phyloP scores from a whole-genome alignment of 306 rosid genomes.

The Inga oerstediana region DNA sequence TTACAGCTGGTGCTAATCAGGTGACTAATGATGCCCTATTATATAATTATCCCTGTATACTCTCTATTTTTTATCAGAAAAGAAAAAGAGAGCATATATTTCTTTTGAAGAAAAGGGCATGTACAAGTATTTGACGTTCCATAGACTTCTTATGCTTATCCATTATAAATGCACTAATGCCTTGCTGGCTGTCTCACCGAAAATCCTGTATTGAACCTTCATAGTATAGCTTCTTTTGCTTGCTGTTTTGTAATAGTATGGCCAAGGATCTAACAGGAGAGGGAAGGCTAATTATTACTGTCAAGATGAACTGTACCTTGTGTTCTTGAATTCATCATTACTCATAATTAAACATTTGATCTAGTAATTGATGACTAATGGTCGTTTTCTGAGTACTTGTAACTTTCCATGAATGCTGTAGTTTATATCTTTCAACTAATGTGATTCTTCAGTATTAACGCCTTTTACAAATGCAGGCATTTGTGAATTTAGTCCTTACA shows the following conservation, averaged over 20 bases:
- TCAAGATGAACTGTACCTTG: background rate
- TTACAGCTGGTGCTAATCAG: conserved; percentile 99
- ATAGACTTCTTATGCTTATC: background rate
- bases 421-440: conserved; percentile 24
- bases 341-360: background rate
- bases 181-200: background rate
- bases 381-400: background rate
- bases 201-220: conserved; percentile 11
- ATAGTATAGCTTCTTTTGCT: conserved; percentile 20
- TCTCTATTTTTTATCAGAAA: conserved; percentile 19
- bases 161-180: background rate
- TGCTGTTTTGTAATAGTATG: background rate
- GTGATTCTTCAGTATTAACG: conserved; percentile 33
- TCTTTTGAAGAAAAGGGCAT: conserved; percentile 22
- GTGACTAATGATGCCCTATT: conserved; percentile 49
- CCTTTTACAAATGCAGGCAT: conserved; percentile 67
- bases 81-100: background rate
- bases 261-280: conserved; percentile 1
- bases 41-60: conserved; percentile 16
- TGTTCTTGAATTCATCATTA: background rate
- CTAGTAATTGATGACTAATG: background rate
- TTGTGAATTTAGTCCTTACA: conserved; percentile 91
- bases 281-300: background rate
- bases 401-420: background rate
- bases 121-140: conserved; percentile 20